Evolutionary conservation across 176 grass and related monocot species (phyloP).

Genomic region (Oryza brachyantha): DNA sequence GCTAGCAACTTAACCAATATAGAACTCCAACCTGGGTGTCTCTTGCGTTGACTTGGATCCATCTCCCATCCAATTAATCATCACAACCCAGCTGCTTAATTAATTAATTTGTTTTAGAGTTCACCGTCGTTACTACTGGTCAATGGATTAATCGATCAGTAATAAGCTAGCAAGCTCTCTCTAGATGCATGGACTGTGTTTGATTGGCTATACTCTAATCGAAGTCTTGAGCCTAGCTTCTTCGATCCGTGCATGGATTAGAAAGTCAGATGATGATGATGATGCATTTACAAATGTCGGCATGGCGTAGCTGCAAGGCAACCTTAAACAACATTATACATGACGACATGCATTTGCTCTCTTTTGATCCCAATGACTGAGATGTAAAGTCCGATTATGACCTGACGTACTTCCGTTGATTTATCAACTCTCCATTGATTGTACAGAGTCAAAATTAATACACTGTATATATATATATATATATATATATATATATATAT

Average conservation of each 20-base stretch:
- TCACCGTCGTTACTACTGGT: not conserved
- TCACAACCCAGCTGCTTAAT: conserved; percentile 3
- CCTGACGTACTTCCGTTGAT: too few species aligned
- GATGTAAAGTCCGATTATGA: too few species aligned
- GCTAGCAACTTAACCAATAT: not conserved
- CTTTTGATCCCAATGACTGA: too few species aligned
- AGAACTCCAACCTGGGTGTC: conserved; percentile 5
- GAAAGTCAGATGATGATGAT: conserved; percentile 30
- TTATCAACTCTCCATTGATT: too few species aligned
- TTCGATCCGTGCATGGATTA: conserved; percentile 3
- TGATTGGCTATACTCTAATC: conserved; percentile 13
- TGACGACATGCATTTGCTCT: too few species aligned
- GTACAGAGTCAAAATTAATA: too few species aligned
- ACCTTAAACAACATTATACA: not conserved
- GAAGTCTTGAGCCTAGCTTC: not conserved
- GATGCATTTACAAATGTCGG: conserved; percentile 30
- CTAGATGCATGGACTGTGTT: not conserved
- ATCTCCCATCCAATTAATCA: conserved; percentile 6
- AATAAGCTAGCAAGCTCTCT: not conserved
- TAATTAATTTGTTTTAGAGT: conserved; percentile 8
- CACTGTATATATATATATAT: too few species aligned
- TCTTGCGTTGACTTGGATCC: conserved; percentile 20
- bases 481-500: too few species aligned
- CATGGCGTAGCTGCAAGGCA: not conserved
- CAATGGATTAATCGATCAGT: not conserved